A percentile compares a stretch with the other conserved stretches of the same genome.
These are phyloP conservation scores for Penicillium psychrosexuale DNA, from an alignment of 2,329 filamentous ascomycete species.

Conservation along the genomic window DNA sequence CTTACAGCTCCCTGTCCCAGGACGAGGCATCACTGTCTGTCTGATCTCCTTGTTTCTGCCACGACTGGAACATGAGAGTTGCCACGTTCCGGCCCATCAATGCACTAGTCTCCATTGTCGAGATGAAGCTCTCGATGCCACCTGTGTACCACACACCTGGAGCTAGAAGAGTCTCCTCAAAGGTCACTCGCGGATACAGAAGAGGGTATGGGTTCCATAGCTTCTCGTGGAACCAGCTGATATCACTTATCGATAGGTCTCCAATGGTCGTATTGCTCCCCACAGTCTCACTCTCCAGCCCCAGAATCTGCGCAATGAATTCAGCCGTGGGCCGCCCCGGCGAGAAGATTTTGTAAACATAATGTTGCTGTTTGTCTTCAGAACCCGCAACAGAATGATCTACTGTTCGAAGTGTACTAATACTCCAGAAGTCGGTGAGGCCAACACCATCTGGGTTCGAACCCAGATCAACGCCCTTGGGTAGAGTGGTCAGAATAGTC, in stretches of 20 bases:
- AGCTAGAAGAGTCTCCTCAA: conserved; percentile 72
- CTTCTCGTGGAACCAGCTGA: conserved; percentile 76
- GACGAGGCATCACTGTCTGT: not conserved
- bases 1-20: not conserved
- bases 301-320: conserved; percentile 52
- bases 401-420: conserved; percentile 68
- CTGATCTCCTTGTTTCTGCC: conserved; percentile 36
- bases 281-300: conserved; percentile 31
- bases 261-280: conserved; percentile 28
- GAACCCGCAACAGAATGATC: conserved; percentile 52
- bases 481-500: conserved; percentile 79
- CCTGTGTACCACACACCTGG: conserved; percentile 55
- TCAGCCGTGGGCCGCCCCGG: conserved; percentile 46
- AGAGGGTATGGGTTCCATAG: conserved; percentile 83
- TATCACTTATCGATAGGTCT: conserved; percentile 41
- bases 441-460: conserved; percentile 58
- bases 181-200: conserved; percentile 77
- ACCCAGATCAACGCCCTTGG: conserved; percentile 47
- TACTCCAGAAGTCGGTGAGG: conserved; percentile 76
- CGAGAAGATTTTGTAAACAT: conserved; percentile 67
- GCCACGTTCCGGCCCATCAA: conserved; percentile 71
- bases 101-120: conserved; percentile 94
- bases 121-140: conserved; percentile 87
- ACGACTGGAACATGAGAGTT: conserved; percentile 54
- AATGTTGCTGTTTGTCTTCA: conserved; percentile 43